Evolutionary conservation across 2,329 filamentous ascomycete species (phyloP).

Genomic region (Hymenoscyphus repandus): DNA sequence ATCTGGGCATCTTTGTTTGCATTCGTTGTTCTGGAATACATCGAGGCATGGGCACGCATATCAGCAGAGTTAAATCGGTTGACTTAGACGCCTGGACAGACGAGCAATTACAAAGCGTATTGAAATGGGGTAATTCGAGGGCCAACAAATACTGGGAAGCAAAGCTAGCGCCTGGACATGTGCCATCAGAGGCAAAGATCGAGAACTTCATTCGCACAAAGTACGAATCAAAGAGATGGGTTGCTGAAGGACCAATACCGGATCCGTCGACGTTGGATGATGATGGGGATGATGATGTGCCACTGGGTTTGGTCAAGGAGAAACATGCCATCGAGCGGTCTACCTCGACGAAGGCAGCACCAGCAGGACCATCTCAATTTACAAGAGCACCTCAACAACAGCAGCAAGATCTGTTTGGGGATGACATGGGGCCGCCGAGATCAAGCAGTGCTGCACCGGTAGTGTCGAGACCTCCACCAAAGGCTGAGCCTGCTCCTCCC

Average conservation of each 20-base stretch:
- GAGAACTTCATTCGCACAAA: conserved; percentile 99
- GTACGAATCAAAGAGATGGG: conserved; percentile 97
- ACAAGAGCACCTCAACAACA: conserved; percentile 43
- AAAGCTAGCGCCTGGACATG: conserved; percentile 84
- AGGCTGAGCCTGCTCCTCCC: conserved; percentile 61
- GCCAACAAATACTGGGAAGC: conserved; percentile 99
- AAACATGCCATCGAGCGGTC: conserved; percentile 58
- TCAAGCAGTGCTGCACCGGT: conserved; percentile 67
- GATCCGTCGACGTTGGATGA: conserved; percentile 83
- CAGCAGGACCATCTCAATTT: conserved; percentile 25
- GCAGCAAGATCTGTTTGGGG: conserved; percentile 72
- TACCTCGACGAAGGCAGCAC: conserved; percentile 28
- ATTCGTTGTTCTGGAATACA: conserved; percentile 98
- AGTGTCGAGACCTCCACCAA: conserved; percentile 50
- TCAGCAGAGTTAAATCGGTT: conserved; percentile 95
- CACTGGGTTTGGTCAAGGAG: conserved; percentile 57
- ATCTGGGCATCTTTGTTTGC: conserved; percentile 93
- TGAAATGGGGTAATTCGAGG: conserved; percentile 92
- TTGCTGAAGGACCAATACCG: conserved; percentile 95
- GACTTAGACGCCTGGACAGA: conserved; percentile 98
- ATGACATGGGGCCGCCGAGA: conserved; percentile 58
- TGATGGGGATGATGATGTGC: conserved; percentile 80
- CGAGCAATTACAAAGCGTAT: conserved; percentile 88
- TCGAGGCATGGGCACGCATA: conserved; percentile 97
- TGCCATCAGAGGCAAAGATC: conserved; percentile 94